Conservation (phyloP, 78 protist genomes). For the Cavenderia fasciculata region DNA sequence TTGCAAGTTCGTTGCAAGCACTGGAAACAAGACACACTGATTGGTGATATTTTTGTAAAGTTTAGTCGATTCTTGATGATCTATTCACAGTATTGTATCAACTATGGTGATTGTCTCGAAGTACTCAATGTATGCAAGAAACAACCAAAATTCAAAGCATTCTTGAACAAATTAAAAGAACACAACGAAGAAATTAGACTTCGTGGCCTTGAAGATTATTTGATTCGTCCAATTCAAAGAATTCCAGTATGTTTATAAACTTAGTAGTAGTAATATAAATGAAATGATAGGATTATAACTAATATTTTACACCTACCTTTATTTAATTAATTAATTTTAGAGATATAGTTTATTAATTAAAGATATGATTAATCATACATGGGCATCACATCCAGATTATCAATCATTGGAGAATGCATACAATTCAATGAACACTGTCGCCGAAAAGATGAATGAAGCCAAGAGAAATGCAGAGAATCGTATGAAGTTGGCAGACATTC, state of each 20-base stretch:
- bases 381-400: slow-evolving; percentile 72
- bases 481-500: slow-evolving; percentile 73
- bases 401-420: slow-evolving; percentile 34
- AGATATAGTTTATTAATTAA: slow-evolving; percentile 38
- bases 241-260: slow-evolving; percentile 40
- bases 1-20: background rate
- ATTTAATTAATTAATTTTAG: background rate
- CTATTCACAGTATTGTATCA: slow-evolving; percentile 51
- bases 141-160: slow-evolving; percentile 56
- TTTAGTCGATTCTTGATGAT: slow-evolving; percentile 54
- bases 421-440: slow-evolving; percentile 29
- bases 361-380: slow-evolving; percentile 68
- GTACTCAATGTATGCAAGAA: slow-evolving; percentile 52
- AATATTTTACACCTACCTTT: too few species aligned
- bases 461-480: slow-evolving; percentile 43
- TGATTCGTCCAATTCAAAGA: slow-evolving; percentile 73
- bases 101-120: slow-evolving; percentile 33
- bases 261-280: background rate
- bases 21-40: slow-evolving; percentile 26
- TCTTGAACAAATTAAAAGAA: slow-evolving; percentile 30
- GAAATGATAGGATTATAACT: too few species aligned
- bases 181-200: slow-evolving; percentile 41
- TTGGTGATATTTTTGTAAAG: slow-evolving; percentile 69
- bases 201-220: slow-evolving; percentile 63
- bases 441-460: slow-evolving; percentile 65